Evolutionary conservation across 495 filamentous ascomycete species (phyloP).

Genomic region (Hypoxylon intermedium): DNA sequence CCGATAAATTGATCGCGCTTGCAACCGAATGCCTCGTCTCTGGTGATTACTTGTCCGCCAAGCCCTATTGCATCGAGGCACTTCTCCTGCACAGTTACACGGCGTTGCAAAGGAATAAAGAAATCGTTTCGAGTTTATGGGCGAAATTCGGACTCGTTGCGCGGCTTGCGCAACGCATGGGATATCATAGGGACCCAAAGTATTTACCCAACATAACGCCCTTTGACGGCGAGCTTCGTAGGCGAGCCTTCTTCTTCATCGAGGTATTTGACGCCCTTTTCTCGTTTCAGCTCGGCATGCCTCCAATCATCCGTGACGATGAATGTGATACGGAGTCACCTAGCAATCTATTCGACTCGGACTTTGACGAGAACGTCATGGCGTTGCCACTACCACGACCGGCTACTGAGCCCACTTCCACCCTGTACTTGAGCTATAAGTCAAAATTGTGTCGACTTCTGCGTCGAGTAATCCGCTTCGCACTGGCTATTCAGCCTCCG

Average conservation of each 20-base stretch:
- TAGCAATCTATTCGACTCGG: conserved; percentile 54
- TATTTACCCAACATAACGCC: conserved; percentile 53
- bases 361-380: conserved; percentile 52
- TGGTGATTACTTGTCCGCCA: conserved; percentile 51
- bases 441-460: conserved; percentile 48
- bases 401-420: conserved; percentile 51
- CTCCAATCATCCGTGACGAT: conserved; percentile 51
- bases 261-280: conserved; percentile 57
- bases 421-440: conserved; percentile 54
- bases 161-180: conserved; percentile 58
- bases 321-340: conserved; percentile 56
- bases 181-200: conserved; percentile 60
- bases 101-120: conserved; percentile 45
- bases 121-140: conserved; percentile 51
- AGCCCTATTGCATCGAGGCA: conserved; percentile 56
- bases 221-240: conserved; percentile 60
- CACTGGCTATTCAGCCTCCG: conserved; percentile 38
- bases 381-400: conserved; percentile 50
- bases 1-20: conserved; percentile 34
- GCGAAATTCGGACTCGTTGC: conserved; percentile 52
- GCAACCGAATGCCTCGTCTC: conserved; percentile 52
- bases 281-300: conserved; percentile 59
- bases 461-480: conserved; percentile 47
- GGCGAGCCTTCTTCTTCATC: conserved; percentile 58
- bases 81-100: conserved; percentile 52